phyloP scores from a whole-genome alignment of 441 rosid genomes.

The Gossypium davidsonii region DNA sequence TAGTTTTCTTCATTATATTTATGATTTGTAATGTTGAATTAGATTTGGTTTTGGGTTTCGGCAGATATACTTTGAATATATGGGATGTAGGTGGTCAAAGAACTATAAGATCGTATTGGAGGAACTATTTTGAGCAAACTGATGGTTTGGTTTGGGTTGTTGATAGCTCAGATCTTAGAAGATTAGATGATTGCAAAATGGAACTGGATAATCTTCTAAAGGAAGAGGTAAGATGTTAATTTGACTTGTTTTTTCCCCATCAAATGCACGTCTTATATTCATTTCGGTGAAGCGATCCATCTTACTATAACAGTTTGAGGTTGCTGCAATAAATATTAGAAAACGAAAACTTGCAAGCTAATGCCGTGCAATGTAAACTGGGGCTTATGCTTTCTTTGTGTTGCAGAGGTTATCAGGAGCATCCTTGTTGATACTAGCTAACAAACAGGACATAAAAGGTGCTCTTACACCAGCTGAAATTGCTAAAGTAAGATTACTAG shows the following conservation, averaged over 20 bases:
- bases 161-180: slow-evolving; percentile 89
- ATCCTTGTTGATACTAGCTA: slow-evolving; percentile 75
- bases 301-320: neutral
- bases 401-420: slow-evolving; percentile 89
- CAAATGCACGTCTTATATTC: neutral
- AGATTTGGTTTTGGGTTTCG: slow-evolving; percentile 7
- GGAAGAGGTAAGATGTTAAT: slow-evolving; percentile 60
- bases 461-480: slow-evolving; percentile 5
- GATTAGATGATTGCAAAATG: slow-evolving; percentile 88
- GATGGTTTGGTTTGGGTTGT: slow-evolving; percentile 98
- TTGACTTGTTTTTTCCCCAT: neutral
- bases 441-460: slow-evolving; percentile 23
- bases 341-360: neutral
- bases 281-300: neutral
- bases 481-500: slow-evolving; percentile 42
- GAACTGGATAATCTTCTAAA: slow-evolving; percentile 86
- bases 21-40: neutral
- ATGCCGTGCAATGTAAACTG: neutral
- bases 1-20: neutral
- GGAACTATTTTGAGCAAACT: slow-evolving; percentile 96
- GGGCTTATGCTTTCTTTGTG: neutral
- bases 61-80: slow-evolving; percentile 74
- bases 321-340: neutral
- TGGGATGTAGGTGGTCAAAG: slow-evolving; percentile 98
- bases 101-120: slow-evolving; percentile 94